These are phyloP conservation scores for Mrakiaceae sp. DNA, from an alignment of 1,284 basidiomycete species.

Conservation along the genomic window DNA sequence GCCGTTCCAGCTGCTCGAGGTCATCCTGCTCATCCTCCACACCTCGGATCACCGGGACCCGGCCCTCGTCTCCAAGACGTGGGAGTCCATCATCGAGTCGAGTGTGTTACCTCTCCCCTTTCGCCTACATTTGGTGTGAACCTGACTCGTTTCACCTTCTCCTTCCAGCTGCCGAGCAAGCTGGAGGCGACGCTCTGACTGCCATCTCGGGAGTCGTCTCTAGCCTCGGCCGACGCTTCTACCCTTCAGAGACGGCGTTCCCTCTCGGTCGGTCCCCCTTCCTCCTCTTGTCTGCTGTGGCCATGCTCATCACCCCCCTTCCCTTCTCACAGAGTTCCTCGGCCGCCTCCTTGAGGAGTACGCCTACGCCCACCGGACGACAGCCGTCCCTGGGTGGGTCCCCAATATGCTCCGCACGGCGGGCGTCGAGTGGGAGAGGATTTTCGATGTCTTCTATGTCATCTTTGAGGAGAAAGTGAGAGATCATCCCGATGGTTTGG, in stretches of 20 bases:
- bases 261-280: conserved; percentile 52
- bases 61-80: conserved; percentile 66
- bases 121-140: neutral
- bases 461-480: conserved; percentile 76
- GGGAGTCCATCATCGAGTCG: conserved; percentile 74
- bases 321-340: conserved; percentile 6
- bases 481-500: neutral
- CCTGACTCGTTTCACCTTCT: neutral
- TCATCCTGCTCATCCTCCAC: conserved; percentile 84
- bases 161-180: neutral
- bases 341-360: conserved; percentile 2
- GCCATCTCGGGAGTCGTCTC: conserved; percentile 51
- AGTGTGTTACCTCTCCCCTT: conserved; percentile 39
- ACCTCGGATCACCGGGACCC: conserved; percentile 86
- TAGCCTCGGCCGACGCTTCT: conserved; percentile 68
- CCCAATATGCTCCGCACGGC: conserved; percentile 63
- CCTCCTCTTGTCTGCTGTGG: neutral
- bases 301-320: neutral
- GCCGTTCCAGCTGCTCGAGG: conserved; percentile 68
- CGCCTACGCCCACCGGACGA: conserved; percentile 1
- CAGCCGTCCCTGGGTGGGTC: conserved; percentile 57
- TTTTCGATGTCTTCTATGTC: conserved; percentile 74
- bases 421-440: conserved; percentile 57
- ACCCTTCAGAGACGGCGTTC: conserved; percentile 82
- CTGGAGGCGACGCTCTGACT: neutral